Base-by-base conservation (phyloP, 2,329 filamentous ascomycete genomes). In the Thielaviopsis musarum region DNA sequence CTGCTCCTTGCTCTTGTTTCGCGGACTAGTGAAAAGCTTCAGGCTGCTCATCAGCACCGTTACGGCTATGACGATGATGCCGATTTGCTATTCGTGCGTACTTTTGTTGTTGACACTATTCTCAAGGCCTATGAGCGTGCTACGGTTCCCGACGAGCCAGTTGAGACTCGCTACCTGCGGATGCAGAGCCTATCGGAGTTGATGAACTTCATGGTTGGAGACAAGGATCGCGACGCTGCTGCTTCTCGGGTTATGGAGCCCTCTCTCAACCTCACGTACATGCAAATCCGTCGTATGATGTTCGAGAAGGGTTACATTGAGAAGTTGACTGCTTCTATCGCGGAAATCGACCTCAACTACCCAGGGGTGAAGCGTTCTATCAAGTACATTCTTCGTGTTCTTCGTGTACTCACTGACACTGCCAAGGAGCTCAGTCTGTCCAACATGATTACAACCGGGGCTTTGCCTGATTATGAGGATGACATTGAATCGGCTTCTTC, bases 251-350 rank as follows among this genome's bases (percentile, higher is more conserved):
- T 70, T 65, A 64, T 73, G 58, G 66, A 77, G 64, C 68, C 69
- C 54, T 84, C 86, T 66, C 38, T 55, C 19, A 53, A 34, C 28
- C 28, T 51, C 10, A 53, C 54, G 7, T 38, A 58, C n/a, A 52
- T 55, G 34, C 90, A 95, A 67, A 80, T 98, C 65, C 85, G 88
- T 38, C 88, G 90, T 65, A 83, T 96, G 62, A 98, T 98, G 93
- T 97, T 95, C 66, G 93, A 98, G 72, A 98, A 97, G 74, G 90
- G 94, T 59, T 95, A 93, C 69, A 84, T 97, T 62, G 81, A 87
- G 24, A 87, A 91, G 54, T 74, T 98, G 61, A 97, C 93, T 1
- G 82, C 84, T 13, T 95, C 94, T 0, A 91, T 98, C 65, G 89
- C 93, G 19, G 94, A 98, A 66, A 86, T 98, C 62, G 93, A 96